Percentiles rank a stretch among this genome's conserved stretches.
phyloP scores from a whole-genome alignment of 2,329 filamentous ascomycete species.

The Laburnicola sp. region DNA sequence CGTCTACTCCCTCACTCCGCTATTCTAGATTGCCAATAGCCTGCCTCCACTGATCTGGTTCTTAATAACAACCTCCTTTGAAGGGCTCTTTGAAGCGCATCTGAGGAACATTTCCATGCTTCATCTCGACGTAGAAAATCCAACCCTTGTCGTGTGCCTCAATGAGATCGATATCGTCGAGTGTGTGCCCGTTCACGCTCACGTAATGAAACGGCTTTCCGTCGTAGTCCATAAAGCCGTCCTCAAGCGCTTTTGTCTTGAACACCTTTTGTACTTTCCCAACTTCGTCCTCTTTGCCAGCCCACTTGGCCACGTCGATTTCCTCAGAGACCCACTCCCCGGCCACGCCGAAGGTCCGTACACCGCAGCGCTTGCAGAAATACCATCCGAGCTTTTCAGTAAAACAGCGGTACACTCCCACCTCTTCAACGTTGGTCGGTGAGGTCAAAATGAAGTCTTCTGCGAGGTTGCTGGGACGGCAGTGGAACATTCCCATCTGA shows the following conservation, averaged over 20 bases:
- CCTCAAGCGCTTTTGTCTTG: slow-evolving; percentile 18
- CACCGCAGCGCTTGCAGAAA: slow-evolving; percentile 51
- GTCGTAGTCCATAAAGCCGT: slow-evolving; percentile 11
- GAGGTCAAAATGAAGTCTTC: slow-evolving; percentile 52
- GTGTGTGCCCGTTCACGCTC: slow-evolving; percentile 40
- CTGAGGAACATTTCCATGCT: slow-evolving; percentile 1
- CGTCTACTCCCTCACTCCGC: no score
- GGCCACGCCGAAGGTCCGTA: slow-evolving; percentile 47
- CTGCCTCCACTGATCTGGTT: no score
- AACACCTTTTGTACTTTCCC: slow-evolving; percentile 27
- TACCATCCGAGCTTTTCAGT: slow-evolving; percentile 42
- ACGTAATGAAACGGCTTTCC: slow-evolving; percentile 30
- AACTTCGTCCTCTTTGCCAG: slow-evolving; percentile 10
- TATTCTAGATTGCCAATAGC: background rate
- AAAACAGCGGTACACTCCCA: slow-evolving; percentile 46
- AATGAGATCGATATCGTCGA: slow-evolving; percentile 34
- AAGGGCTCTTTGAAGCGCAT: background rate
- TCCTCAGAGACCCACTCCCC: slow-evolving; percentile 25
- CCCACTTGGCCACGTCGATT: slow-evolving; percentile 27
- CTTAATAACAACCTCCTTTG: slow-evolving; percentile 5
- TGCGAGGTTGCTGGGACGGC: slow-evolving; percentile 39
- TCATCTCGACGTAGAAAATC: slow-evolving; percentile 34
- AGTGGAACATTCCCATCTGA: slow-evolving; percentile 46
- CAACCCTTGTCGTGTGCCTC: slow-evolving; percentile 41
- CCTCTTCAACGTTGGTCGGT: slow-evolving; percentile 36